A percentile compares a stretch with the other conserved stretches of the same genome.
Evolutionary conservation across 805 yeast genomes (phyloP).

Genomic region (Lipomyces chichibuensis): DNA sequence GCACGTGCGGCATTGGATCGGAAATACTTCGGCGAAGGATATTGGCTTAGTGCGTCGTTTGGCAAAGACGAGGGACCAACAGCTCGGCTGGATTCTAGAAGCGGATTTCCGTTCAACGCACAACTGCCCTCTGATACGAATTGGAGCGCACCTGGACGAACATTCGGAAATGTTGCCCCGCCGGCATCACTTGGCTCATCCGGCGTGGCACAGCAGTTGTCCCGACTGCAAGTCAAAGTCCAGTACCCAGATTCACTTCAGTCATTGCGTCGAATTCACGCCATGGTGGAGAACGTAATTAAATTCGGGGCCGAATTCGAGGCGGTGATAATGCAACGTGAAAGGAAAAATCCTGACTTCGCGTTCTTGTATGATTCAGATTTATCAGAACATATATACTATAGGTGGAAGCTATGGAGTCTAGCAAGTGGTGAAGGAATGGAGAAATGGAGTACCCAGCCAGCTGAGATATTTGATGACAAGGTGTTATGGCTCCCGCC

Average conservation of each 20-base stretch:
- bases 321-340: slow-evolving; percentile 36
- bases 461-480: slow-evolving; percentile 13
- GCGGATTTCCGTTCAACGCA: slow-evolving; percentile 28
- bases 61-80: slow-evolving; percentile 20
- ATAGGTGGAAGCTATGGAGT: slow-evolving; percentile 38
- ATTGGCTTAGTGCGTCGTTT: slow-evolving; percentile 22
- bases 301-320: slow-evolving; percentile 40
- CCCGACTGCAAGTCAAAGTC: slow-evolving; percentile 17
- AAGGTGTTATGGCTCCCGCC: slow-evolving; percentile 32
- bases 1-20: slow-evolving; percentile 22
- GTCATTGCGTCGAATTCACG: slow-evolving; percentile 34
- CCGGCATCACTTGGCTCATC: slow-evolving; percentile 17
- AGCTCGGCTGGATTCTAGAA: slow-evolving; percentile 12
- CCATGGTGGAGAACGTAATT: slow-evolving; percentile 38
- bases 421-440: slow-evolving; percentile 26
- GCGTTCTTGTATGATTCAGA: slow-evolving; percentile 39
- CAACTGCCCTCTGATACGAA: background rate
- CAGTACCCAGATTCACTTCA: slow-evolving; percentile 26
- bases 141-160: background rate
- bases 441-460: slow-evolving; percentile 19
- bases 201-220: background rate
- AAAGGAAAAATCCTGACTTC: slow-evolving; percentile 35
- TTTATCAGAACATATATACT: slow-evolving; percentile 36
- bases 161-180: slow-evolving; percentile 16
- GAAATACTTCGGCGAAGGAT: slow-evolving; percentile 32